These are phyloP conservation scores for Camelina sativa DNA, from an alignment of 345 rosid genomes.

Conservation along the genomic window DNA sequence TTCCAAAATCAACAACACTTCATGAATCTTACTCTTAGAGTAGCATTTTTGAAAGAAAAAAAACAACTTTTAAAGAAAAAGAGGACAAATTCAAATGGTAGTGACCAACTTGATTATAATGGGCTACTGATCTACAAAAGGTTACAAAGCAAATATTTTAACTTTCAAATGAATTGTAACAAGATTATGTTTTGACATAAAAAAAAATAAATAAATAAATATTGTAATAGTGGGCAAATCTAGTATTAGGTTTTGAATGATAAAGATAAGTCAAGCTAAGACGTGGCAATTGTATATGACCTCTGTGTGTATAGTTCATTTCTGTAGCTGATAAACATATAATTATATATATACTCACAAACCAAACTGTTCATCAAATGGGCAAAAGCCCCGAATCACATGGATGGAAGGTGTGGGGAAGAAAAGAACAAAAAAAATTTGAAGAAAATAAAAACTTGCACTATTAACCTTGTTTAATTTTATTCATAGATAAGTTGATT, in stretches of 20 bases:
- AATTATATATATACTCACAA: background rate
- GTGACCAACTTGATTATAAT: background rate
- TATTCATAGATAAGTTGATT: too few species aligned
- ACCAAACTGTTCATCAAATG: constrained; percentile 8
- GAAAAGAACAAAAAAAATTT: background rate
- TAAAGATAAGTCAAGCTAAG: constrained; percentile 1
- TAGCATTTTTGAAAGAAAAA: background rate
- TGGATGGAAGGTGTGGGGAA: background rate
- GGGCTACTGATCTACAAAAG: constrained; percentile 19
- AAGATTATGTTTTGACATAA: background rate
- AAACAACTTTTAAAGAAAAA: background rate
- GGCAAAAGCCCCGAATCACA: constrained; percentile 5
- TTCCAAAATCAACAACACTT: background rate
- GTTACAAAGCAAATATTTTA: background rate
- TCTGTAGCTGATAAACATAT: background rate
- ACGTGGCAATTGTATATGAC: constrained; percentile 10
- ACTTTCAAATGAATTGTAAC: constrained; percentile 1
- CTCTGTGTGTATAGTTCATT: background rate
- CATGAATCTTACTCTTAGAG: constrained; percentile 9
- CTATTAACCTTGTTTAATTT: too few species aligned
- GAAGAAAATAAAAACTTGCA: background rate
- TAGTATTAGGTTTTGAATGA: constrained; percentile 15
- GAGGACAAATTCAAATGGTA: background rate
- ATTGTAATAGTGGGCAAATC: constrained; percentile 21
- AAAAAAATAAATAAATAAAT: background rate